Conservation (phyloP, 139 green algal species). For the Chlamydomonas sp. region DNA sequence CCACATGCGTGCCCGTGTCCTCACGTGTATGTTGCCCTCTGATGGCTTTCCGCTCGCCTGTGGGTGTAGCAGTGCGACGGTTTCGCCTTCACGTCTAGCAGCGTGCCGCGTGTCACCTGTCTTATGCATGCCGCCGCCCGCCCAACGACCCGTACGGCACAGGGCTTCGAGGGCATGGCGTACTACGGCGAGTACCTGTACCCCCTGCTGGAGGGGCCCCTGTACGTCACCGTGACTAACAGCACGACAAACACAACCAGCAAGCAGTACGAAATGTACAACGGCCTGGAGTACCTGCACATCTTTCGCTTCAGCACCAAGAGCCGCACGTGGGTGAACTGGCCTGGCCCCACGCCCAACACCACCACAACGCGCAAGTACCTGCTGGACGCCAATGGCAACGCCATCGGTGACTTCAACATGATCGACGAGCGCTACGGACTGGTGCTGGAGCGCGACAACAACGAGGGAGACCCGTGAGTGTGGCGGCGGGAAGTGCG, state of each 20-base stretch:
- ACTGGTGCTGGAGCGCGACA: constrained; percentile 13
- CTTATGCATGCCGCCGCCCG: neutral
- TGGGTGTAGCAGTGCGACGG: no score
- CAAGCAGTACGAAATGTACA: neutral
- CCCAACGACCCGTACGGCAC: neutral
- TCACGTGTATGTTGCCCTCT: no score
- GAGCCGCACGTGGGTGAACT: neutral
- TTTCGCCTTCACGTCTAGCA: no score
- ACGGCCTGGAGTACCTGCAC: constrained; percentile 7
- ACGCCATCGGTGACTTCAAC: constrained; percentile 26
- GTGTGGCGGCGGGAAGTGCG: neutral
- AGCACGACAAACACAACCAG: neutral
- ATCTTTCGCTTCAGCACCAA: constrained; percentile 8
- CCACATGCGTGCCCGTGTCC: no score
- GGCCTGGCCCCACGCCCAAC: neutral
- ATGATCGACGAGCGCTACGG: neutral
- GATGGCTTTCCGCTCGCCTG: no score
- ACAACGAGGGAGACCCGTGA: constrained; percentile 21
- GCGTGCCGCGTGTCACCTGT: no score
- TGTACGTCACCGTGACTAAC: neutral
- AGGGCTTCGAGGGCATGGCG: constrained; percentile 13
- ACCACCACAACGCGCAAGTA: neutral
- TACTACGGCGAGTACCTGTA: neutral
- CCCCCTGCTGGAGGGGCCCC: constrained; percentile 11
- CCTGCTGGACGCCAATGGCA: constrained; percentile 4